Base-by-base conservation (phyloP, 2,329 filamentous ascomycete genomes). In the Ascochyta clinopodiicola region DNA sequence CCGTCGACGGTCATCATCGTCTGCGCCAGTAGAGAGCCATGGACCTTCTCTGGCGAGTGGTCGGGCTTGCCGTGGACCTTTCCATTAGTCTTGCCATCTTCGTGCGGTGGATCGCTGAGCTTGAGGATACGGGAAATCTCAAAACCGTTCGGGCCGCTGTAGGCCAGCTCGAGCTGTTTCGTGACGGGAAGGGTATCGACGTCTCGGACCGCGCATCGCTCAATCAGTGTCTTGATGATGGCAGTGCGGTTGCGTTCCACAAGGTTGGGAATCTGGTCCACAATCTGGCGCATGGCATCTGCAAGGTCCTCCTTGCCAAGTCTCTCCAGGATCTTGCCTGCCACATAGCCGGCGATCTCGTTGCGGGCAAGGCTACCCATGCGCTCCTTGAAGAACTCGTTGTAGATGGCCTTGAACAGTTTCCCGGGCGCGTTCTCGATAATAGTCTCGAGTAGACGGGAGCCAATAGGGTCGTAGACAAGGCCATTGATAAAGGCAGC, bases 381-480 rank as follows among this genome's bases (percentile, higher is more conserved):
- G 24, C 92, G 86, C 13, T 89, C 87, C 58, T 88, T 89, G 75
- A 98, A 90, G 61, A 92, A 86, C 62, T 88, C 87, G 54, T 84
- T 86, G 77, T 96, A 94, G 6, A 99, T 82, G 13, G 86, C 85
- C 76, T 96, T 97, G 84, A 98, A 99, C 31, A 92, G 78, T 76
- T 95, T 96, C 38, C 91, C 92, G 0, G 95, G 92, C 15, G 88
- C 86, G 70, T 89, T 84, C 24, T 87, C 84, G 60, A 97, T 85
- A 60, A 99, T 88, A 0, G 88, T 91, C 78, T 99, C 95, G 21
- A 98, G 82, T 2, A 99, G 82, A 39, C 94, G 88, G 3, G 94
- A 97, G 15, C 95, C 95, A 46, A 98, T 88, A 1, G 89, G 83
- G 70, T 98, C 92, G 75, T 97, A 98, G 24, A 97, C 81, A 71